phyloP scores from a whole-genome alignment of 208 protist species.

The Leishmania amazonensis region DNA sequence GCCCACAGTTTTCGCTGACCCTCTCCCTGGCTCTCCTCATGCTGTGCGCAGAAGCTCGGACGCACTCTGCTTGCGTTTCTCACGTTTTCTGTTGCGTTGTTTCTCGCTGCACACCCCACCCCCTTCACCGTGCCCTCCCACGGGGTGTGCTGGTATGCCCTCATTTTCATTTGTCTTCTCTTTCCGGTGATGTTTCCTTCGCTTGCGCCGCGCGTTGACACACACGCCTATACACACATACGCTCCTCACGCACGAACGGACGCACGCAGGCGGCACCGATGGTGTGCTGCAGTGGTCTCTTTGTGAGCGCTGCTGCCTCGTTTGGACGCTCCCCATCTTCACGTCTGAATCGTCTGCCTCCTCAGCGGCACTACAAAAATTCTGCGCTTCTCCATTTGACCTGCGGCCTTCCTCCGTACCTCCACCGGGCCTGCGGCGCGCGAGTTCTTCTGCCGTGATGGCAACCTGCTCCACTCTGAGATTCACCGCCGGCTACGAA shows the following conservation, averaged over 20 bases:
- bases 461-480: slow-evolving; percentile 27
- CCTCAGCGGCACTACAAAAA: background rate
- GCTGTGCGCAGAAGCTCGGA: background rate
- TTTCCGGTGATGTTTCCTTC: background rate
- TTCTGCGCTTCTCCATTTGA: slow-evolving; percentile 18
- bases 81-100: background rate
- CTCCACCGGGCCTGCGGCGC: slow-evolving; percentile 8
- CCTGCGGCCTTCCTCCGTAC: slow-evolving; percentile 10
- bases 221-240: background rate
- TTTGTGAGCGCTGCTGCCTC: background rate
- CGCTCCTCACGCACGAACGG: background rate
- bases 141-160: background rate
- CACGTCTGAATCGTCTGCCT: background rate
- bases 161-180: background rate
- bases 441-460: slow-evolving; percentile 10
- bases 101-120: background rate
- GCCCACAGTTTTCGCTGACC: too few relatives aligned
- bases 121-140: background rate
- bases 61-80: background rate
- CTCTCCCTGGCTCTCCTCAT: background rate
- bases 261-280: background rate
- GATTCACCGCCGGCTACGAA: slow-evolving; percentile 29
- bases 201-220: background rate
- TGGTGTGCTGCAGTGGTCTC: background rate
- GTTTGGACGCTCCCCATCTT: background rate